Evolutionary conservation across 352 stramenopile genomes (phyloP).

Genomic region (Sclerospora graminicola): DNA sequence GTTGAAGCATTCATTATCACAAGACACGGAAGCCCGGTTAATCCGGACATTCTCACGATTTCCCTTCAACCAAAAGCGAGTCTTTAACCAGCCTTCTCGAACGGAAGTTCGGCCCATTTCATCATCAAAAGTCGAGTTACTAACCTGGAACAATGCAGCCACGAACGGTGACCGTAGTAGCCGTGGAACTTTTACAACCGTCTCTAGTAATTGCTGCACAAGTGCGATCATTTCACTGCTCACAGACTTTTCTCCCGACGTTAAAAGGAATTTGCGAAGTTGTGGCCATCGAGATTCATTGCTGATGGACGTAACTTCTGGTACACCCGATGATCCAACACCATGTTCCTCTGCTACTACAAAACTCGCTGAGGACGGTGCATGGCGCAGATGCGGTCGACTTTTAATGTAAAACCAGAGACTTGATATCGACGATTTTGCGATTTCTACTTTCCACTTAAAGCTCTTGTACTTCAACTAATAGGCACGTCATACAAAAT

Average conservation of each 20-base stretch:
- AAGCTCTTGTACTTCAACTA: conserved; percentile 65
- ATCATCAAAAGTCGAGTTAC: conserved; percentile 77
- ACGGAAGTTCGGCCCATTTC: conserved; percentile 69
- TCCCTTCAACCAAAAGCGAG: conserved; percentile 76
- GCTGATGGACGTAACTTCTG: conserved; percentile 4
- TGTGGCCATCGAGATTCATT: conserved; percentile 38
- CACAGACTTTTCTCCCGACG: conserved; percentile 64
- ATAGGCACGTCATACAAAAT: background rate
- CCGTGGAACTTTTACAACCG: conserved; percentile 45
- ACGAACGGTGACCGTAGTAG: conserved; percentile 63
- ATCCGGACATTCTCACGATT: conserved; percentile 81
- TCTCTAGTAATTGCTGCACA: conserved; percentile 66
- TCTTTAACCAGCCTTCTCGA: conserved; percentile 77
- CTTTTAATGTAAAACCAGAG: conserved; percentile 86
- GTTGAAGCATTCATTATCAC: conserved; percentile 85
- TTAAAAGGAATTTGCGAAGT: conserved; percentile 73
- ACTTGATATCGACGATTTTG: conserved; percentile 71
- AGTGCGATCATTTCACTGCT: conserved; percentile 66
- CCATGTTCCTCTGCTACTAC: conserved; percentile 19
- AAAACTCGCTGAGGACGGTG: conserved; percentile 9
- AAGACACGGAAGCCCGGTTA: conserved; percentile 60
- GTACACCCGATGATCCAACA: conserved; percentile 12
- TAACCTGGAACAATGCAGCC: conserved; percentile 75
- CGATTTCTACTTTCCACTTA: conserved; percentile 78
- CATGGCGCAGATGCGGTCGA: conserved; percentile 46